Base-by-base conservation (phyloP, 495 filamentous ascomycete species). In the Haplographium delicatum region DNA sequence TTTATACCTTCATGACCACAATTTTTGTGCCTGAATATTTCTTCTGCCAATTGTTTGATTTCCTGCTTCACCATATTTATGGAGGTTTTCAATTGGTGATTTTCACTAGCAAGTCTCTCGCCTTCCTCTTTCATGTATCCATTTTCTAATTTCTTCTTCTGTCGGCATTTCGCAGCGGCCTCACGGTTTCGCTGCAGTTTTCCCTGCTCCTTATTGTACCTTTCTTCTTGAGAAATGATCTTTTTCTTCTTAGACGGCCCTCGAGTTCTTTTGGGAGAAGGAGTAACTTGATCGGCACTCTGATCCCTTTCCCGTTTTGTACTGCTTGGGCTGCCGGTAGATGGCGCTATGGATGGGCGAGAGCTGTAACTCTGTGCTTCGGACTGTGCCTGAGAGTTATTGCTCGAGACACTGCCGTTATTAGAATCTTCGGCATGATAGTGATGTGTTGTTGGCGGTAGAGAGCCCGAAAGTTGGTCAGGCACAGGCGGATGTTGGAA, bases 141-240 rank as follows among this genome's bases (percentile, higher is more conserved):
- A 5, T 82, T 81, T 64, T 80, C 83, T 54, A 83, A 78, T 63
- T 91, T 94, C 67, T 93, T 91, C 73, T 91, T 91, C 62, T 85
- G 81, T 2, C 89, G 80, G 61, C 89, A 94, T 58, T 94, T 95
- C 65, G 80, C 88, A 0, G 89, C 89, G 4, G 89, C 89, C 4
- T 90, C 62, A 4, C 89, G 80, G 59, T 95, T 95, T 20, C 86
- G 80, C 60, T 93, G 86, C 23, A 93, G 74, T 61, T 88, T 81
- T 51, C 70, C 68, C 43, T 58, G 64, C 24, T 72, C 57, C 34
- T 68, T 73, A 0, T 47, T 44, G 2, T 51, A 50, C n/a, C 63
- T 62, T 24, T 59, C 55, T 9, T 44, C 61, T 24, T 51, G 38
- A 25, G 16, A 26, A 23, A 19, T 51, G 8, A 16, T 39, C 39